A percentile compares a stretch with the other conserved stretches of the same genome.
These are phyloP conservation scores for Porcisia hertigi DNA, from an alignment of 208 protist species.

Conservation along the genomic window DNA sequence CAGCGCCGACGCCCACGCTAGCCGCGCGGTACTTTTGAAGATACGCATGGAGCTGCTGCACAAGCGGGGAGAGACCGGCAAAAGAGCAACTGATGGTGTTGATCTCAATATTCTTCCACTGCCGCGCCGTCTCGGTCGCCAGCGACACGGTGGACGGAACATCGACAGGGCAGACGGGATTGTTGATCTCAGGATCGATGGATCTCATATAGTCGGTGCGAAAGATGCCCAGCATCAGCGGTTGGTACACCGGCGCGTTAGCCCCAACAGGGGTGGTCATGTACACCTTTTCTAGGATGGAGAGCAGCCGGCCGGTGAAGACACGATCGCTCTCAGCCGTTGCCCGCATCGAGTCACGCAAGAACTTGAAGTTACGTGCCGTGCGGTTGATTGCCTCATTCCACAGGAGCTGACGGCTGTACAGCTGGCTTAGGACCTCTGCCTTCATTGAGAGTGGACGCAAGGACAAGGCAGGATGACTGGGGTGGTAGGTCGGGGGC, in stretches of 20 bases:
- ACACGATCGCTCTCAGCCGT: slow-evolving; percentile 68
- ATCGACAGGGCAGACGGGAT: not conserved
- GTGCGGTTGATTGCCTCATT: slow-evolving; percentile 84
- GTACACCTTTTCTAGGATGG: slow-evolving; percentile 84
- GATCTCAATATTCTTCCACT: slow-evolving; percentile 96
- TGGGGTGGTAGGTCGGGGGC: slow-evolving; percentile 30
- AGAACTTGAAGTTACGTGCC: slow-evolving; percentile 66
- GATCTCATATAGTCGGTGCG: slow-evolving; percentile 95
- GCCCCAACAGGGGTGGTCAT: slow-evolving; percentile 33
- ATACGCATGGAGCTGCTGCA: slow-evolving; percentile 87
- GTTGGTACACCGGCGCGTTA: slow-evolving; percentile 52
- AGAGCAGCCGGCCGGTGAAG: slow-evolving; percentile 88
- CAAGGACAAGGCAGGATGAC: slow-evolving; percentile 68
- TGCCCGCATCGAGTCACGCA: slow-evolving; percentile 52
- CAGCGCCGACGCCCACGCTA: slow-evolving; percentile 7
- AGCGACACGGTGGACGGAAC: not conserved
- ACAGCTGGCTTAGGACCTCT: slow-evolving; percentile 42
- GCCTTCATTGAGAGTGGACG: slow-evolving; percentile 46
- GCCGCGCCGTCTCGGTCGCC: slow-evolving; percentile 26
- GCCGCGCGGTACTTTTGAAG: slow-evolving; percentile 39
- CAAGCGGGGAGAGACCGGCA: slow-evolving; percentile 76
- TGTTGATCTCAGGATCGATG: slow-evolving; percentile 15
- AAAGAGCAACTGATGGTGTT: slow-evolving; percentile 97
- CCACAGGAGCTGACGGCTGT: slow-evolving; percentile 64
- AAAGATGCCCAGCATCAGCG: slow-evolving; percentile 91